These are phyloP conservation scores for Xylariaceae sp. DNA, from an alignment of 2,329 filamentous ascomycete species.

Conservation along the genomic window DNA sequence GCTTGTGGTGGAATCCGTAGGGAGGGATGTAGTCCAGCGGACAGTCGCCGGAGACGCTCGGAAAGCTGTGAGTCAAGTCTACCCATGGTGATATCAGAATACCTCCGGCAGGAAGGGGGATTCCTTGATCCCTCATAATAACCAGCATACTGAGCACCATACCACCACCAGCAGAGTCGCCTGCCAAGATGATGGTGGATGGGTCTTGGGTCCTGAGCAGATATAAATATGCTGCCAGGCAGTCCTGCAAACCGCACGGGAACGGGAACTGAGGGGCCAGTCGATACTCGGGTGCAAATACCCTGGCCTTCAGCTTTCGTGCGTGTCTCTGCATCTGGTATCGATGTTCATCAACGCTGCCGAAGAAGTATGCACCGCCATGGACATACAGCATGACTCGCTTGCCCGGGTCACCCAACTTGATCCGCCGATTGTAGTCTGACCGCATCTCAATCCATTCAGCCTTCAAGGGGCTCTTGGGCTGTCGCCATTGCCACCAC, in stretches of 20 bases:
- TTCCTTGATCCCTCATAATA: conserved; percentile 70
- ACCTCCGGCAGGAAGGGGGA: conserved; percentile 82
- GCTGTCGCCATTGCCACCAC: conserved; percentile 86
- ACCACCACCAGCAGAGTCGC: conserved; percentile 89
- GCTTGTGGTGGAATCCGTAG: conserved; percentile 84
- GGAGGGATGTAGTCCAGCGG: conserved; percentile 82
- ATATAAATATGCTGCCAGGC: conserved; percentile 79
- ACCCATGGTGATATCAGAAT: conserved; percentile 94
- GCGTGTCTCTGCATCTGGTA: conserved; percentile 97
- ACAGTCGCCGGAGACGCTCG: conserved; percentile 70
- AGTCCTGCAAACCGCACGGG: conserved; percentile 87
- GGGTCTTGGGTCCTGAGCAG: conserved; percentile 72
- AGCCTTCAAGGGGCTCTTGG: conserved; percentile 61
- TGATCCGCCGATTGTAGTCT: conserved; percentile 69
- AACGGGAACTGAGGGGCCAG: conserved; percentile 93
- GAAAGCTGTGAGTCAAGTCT: conserved; percentile 91
- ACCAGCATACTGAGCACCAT: conserved; percentile 81
- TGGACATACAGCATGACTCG: conserved; percentile 92
- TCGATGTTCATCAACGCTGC: conserved; percentile 92
- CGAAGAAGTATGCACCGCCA: conserved; percentile 92
- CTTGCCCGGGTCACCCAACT: conserved; percentile 52
- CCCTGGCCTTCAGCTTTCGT: conserved; percentile 82
- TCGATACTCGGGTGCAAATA: conserved; percentile 82
- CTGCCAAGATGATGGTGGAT: conserved; percentile 77
- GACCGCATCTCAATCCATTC: conserved; percentile 97